Evolutionary conservation across 805 yeast species (phyloP).

Genomic region (Starmerella floricola): DNA sequence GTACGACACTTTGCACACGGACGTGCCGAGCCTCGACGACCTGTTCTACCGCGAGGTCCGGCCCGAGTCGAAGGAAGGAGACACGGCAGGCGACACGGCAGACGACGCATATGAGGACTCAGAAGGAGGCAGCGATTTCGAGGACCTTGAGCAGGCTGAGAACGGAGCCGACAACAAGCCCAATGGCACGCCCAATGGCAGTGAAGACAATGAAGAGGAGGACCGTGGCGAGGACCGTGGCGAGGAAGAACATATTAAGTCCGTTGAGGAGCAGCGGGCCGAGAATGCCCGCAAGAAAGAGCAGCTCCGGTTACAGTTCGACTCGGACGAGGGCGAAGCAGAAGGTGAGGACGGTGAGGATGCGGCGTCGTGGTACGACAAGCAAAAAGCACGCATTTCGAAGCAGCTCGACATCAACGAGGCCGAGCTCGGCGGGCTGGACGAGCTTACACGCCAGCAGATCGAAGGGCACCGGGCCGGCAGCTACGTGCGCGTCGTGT

Average conservation of each 20-base stretch:
- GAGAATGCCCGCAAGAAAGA: slow-evolving; percentile 83
- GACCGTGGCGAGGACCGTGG: slow-evolving; percentile 25
- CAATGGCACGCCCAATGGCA: slow-evolving; percentile 25
- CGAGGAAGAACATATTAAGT: slow-evolving; percentile 26
- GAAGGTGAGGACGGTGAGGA: slow-evolving; percentile 75
- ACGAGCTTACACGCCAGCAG: slow-evolving; percentile 57
- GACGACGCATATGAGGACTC: slow-evolving; percentile 29
- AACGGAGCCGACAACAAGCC: slow-evolving; percentile 26
- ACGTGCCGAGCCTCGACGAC: slow-evolving; percentile 18
- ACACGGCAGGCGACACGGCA: no score
- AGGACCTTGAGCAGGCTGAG: slow-evolving; percentile 21
- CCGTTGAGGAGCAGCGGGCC: slow-evolving; percentile 65
- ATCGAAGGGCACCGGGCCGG: slow-evolving; percentile 93
- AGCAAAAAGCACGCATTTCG: slow-evolving; percentile 92
- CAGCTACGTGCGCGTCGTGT: slow-evolving; percentile 79
- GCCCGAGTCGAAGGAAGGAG: slow-evolving; percentile 18
- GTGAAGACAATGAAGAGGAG: slow-evolving; percentile 26
- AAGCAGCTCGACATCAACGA: slow-evolving; percentile 91
- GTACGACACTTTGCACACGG: slow-evolving; percentile 19
- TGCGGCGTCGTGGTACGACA: slow-evolving; percentile 94
- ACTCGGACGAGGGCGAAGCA: slow-evolving; percentile 59
- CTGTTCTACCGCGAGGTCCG: slow-evolving; percentile 27
- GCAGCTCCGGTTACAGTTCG: slow-evolving; percentile 76
- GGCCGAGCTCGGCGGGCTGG: slow-evolving; percentile 52
- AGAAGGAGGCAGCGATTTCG: slow-evolving; percentile 25